Conservation (phyloP, 1,284 basidiomycete species). For the Clitocybe nebularis region DNA sequence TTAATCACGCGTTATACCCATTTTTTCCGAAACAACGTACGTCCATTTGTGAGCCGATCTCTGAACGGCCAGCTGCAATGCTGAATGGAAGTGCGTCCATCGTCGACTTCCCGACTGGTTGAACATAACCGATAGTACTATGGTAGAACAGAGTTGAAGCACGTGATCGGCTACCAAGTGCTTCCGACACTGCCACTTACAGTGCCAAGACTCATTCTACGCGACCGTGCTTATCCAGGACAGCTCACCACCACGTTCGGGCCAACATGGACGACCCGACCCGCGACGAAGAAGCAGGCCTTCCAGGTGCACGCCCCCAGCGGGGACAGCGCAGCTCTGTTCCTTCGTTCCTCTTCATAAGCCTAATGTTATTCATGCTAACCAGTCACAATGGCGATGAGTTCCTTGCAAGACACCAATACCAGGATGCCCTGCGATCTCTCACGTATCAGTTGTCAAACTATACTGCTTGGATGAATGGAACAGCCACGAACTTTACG, state of each 20-base stretch:
- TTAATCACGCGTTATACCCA: conserved; percentile 2
- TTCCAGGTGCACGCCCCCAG: conserved; percentile 25
- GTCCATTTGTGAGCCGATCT: conserved; percentile 78
- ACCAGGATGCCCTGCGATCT: conserved; percentile 55
- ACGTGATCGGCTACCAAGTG: conserved; percentile 5
- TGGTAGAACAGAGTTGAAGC: neutral
- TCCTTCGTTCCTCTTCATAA: conserved; percentile 70
- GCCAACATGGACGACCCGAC: conserved; percentile 25
- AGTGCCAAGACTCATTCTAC: neutral
- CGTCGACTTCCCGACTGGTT: conserved; percentile 56
- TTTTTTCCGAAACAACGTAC: conserved; percentile 38
- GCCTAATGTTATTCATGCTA: conserved; percentile 71
- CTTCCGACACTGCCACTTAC: conserved; percentile 9
- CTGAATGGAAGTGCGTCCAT: conserved; percentile 73
- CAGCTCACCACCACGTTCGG: neutral
- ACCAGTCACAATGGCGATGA: conserved; percentile 67
- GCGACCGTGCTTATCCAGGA: too few species aligned
- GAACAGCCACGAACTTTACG: conserved; percentile 60
- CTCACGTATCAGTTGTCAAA: conserved; percentile 60
- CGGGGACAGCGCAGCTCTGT: conserved; percentile 50
- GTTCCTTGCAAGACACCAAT: conserved; percentile 54
- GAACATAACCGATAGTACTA: conserved; percentile 30
- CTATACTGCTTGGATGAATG: conserved; percentile 73
- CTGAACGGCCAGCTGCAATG: conserved; percentile 70
- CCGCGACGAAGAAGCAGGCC: conserved; percentile 36